phyloP scores from a whole-genome alignment of 2,329 filamentous ascomycete species.

The Plectosphaerella cucumerina region DNA sequence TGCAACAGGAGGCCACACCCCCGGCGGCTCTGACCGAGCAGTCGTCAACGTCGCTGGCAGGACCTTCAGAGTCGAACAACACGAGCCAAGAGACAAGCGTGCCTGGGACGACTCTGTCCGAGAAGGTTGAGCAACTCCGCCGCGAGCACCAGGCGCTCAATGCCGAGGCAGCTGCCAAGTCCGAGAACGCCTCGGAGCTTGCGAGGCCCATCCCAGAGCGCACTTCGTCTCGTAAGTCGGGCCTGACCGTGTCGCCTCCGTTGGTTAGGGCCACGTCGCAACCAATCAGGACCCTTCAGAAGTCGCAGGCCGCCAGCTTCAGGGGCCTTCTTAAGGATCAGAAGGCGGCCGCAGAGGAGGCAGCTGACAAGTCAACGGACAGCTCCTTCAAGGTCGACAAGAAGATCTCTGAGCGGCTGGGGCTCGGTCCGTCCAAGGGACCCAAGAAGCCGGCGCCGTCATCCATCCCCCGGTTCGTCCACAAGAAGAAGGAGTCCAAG shows the following conservation, averaged over 20 bases:
- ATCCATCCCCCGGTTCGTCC: slow-evolving; percentile 82
- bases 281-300: slow-evolving; percentile 41
- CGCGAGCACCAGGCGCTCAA: slow-evolving; percentile 38
- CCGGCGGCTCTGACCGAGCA: background rate
- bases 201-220: slow-evolving; percentile 25
- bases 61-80: background rate
- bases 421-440: slow-evolving; percentile 60
- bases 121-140: slow-evolving; percentile 48
- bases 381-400: slow-evolving; percentile 58
- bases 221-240: slow-evolving; percentile 38
- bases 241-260: slow-evolving; percentile 44
- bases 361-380: slow-evolving; percentile 25
- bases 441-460: slow-evolving; percentile 57
- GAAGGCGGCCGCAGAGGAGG: slow-evolving; percentile 22
- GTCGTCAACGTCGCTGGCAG: background rate
- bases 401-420: slow-evolving; percentile 70
- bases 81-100: background rate
- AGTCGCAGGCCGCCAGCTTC: slow-evolving; percentile 41
- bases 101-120: slow-evolving; percentile 26
- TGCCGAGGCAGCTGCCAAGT: no score
- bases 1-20: background rate
- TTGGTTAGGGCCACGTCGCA: slow-evolving; percentile 51
- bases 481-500: slow-evolving; percentile 68
- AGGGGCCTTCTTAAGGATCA: slow-evolving; percentile 28
- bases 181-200: background rate